These are phyloP conservation scores for Chamaecyparis obtusa DNA, from an alignment of 75 land plant species.

Conservation along the genomic window DNA sequence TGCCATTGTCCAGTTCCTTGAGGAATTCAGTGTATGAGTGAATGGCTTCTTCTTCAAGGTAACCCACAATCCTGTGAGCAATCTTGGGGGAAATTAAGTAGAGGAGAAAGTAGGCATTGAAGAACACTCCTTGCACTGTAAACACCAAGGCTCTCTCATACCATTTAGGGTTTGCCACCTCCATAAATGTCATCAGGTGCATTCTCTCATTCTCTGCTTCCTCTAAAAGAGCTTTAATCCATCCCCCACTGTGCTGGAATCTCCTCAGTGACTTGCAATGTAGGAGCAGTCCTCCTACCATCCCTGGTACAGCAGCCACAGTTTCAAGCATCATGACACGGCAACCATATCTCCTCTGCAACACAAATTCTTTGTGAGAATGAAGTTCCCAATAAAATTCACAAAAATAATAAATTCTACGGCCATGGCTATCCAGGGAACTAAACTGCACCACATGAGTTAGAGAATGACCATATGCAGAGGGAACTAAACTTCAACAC, in stretches of 20 bases:
- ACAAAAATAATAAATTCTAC: background rate
- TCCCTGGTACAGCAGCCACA: constrained; percentile 92
- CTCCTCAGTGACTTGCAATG: constrained; percentile 74
- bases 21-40: constrained; percentile 80
- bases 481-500: background rate
- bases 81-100: constrained; percentile 67
- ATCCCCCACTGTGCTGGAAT: constrained; percentile 89
- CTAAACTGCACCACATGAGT: background rate
- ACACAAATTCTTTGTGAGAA: background rate
- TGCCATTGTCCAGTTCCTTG: constrained; percentile 68
- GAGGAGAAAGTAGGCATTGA: constrained; percentile 71
- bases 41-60: constrained; percentile 85
- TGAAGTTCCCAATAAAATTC: background rate
- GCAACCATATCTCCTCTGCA: constrained; percentile 77
- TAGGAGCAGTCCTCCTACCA: constrained; percentile 90
- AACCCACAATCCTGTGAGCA: constrained; percentile 77
- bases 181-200: constrained; percentile 97
- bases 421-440: background rate
- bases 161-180: constrained; percentile 77
- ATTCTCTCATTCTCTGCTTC: constrained; percentile 92
- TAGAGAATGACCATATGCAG: background rate
- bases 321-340: constrained; percentile 95
- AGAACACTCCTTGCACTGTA: constrained; percentile 80
- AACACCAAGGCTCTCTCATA: constrained; percentile 75
- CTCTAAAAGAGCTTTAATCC: constrained; percentile 81